Evolutionary conservation across 768 basidiomycete species (phyloP).

Genomic region (Boletus reticulatus): DNA sequence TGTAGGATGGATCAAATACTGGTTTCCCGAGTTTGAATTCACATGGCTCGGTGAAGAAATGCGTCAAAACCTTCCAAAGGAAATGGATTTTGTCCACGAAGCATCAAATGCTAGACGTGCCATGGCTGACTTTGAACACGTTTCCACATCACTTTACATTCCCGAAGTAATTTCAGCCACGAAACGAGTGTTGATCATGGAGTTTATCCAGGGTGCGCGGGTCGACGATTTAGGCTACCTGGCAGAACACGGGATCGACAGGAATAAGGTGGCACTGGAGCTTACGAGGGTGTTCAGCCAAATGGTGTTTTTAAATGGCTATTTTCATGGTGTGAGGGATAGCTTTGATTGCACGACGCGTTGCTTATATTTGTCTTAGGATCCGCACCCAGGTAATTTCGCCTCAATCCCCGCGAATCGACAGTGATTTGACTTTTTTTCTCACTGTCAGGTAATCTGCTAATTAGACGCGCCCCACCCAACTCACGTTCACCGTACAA

Average conservation of each 20-base stretch:
- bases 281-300: slow-evolving; percentile 86
- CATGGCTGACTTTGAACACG: slow-evolving; percentile 61
- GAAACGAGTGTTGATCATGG: slow-evolving; percentile 90
- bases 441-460: slow-evolving; percentile 65
- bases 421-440: neutral
- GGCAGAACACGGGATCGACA: slow-evolving; percentile 77
- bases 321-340: slow-evolving; percentile 72
- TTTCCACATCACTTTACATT: slow-evolving; percentile 83
- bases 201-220: slow-evolving; percentile 85
- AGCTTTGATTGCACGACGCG: neutral
- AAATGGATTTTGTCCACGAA: slow-evolving; percentile 95
- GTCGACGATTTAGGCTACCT: slow-evolving; percentile 88
- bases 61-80: slow-evolving; percentile 85
- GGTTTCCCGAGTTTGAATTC: slow-evolving; percentile 97
- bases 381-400: slow-evolving; percentile 77
- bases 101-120: slow-evolving; percentile 80
- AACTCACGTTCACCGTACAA: slow-evolving; percentile 80
- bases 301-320: slow-evolving; percentile 96
- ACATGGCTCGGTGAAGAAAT: slow-evolving; percentile 94
- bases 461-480: slow-evolving; percentile 74
- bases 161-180: slow-evolving; percentile 78
- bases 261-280: slow-evolving; percentile 92
- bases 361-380: slow-evolving; percentile 42
- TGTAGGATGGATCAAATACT: slow-evolving; percentile 78
- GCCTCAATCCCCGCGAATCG: neutral